Evolutionary conservation across 306 rosid species (phyloP).

Genomic region (Cicer yamashitae): DNA sequence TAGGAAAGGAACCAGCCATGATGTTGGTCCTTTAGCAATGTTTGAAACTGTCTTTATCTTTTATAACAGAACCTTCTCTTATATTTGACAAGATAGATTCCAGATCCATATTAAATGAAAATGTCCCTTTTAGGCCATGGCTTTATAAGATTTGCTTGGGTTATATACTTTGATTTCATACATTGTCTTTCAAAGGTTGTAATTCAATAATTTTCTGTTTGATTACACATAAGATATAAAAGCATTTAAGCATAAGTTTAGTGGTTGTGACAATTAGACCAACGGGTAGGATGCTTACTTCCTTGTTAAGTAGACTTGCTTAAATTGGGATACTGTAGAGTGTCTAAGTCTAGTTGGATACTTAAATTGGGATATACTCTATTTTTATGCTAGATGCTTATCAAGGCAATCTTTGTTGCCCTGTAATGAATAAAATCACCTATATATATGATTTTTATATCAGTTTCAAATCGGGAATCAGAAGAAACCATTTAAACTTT

Average conservation of each 20-base stretch:
- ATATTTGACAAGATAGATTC: neutral
- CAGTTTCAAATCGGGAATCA: neutral
- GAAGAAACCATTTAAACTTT: constrained; percentile 6
- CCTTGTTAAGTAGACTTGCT: constrained; percentile 2
- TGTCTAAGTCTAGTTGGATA: neutral
- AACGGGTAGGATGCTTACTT: neutral
- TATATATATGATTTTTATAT: neutral
- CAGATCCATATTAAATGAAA: constrained; percentile 15
- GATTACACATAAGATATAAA: constrained; percentile 5
- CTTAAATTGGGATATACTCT: neutral
- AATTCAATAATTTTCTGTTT: neutral
- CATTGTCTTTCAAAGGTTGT: neutral
- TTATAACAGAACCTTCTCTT: neutral
- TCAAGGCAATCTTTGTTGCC: neutral
- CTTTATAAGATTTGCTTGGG: constrained; percentile 2
- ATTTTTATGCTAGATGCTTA: neutral
- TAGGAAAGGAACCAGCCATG: neutral
- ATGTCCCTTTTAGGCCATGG: constrained; percentile 22
- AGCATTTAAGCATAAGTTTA: constrained; percentile 2
- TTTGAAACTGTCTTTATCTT: constrained; percentile 1
- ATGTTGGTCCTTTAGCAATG: neutral
- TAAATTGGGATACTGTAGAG: constrained; percentile 11
- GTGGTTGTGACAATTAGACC: constrained; percentile 23
- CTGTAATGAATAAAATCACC: neutral
- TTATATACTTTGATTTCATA: constrained; percentile 6